Evolutionary conservation across 257 asterid species (phyloP).

Genomic region (Gardenia jasminoides): DNA sequence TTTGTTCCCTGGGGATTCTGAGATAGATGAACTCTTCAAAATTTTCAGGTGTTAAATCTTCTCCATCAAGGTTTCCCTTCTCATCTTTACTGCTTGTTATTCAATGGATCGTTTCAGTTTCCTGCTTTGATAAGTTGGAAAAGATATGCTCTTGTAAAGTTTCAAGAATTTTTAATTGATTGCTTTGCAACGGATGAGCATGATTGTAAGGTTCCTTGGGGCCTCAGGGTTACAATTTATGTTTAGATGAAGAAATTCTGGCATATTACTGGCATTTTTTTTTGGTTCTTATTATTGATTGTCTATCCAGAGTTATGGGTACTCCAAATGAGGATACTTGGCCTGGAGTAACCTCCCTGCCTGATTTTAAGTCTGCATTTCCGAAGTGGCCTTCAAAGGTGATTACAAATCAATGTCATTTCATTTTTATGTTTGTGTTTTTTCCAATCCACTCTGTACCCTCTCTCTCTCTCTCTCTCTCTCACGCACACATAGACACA

Average conservation of each 20-base stretch:
- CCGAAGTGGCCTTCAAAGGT: constrained; percentile 91
- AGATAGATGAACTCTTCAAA: constrained; percentile 83
- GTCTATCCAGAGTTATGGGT: constrained; percentile 68
- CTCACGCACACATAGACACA: not conserved
- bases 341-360: constrained; percentile 96
- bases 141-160: not conserved
- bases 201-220: not conserved
- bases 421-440: not conserved
- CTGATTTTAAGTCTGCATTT: constrained; percentile 82
- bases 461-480: not conserved
- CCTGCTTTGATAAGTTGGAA: not conserved
- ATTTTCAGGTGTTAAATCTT: constrained; percentile 67
- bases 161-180: not conserved
- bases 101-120: not conserved
- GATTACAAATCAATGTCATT: constrained; percentile 6
- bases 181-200: not conserved
- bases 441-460: not conserved
- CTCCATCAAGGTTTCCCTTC: not conserved
- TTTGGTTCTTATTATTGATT: constrained; percentile 10
- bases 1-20: constrained; percentile 94
- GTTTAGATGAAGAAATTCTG: not conserved
- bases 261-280: not conserved
- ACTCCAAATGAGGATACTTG: constrained; percentile 95
- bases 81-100: not conserved
- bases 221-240: not conserved